Base-by-base conservation (phyloP, 2,329 filamentous ascomycete genomes). In the Alternaria alternata region DNA sequence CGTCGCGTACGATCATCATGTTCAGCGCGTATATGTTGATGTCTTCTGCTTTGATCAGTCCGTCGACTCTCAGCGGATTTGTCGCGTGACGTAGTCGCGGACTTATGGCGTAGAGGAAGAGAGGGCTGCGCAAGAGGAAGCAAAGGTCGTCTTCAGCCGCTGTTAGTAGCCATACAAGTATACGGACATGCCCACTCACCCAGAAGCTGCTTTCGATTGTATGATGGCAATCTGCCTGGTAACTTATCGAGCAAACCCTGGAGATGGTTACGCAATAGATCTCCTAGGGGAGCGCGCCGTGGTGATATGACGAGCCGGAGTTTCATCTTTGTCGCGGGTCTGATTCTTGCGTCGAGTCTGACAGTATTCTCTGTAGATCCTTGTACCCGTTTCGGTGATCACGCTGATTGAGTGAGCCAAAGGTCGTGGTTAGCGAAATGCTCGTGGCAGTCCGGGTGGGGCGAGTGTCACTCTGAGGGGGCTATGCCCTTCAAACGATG, bases 71-170 rank as follows among this genome's bases (percentile, higher is more conserved):
- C 3, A 22, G 9, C 44, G 34, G 4, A 4, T 16, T 22, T 8
- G 32, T 34, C 11, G 8, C 43, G 30, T 26, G 39, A 5, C 36
- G 46, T 0, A 64, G n/a, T 4, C 63, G 63, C 1, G 58, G 59
- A 1, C 36, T 34, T 11, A 64, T 54, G 11, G 58, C 49, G 26
- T 58, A 64, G 24, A 55, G 53, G 44, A 55, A 66, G 16, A 66
- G 52, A 3, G 61, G 55, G 32, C 55, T 59, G 18, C 24, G 41
- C 7, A 66, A 51, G 12, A 66, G 20, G 14, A 61, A 65, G 44
- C 43, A 54, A 6, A 65, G 47, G 14, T 61, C 48, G 18, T 61
- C 63, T 65, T 16, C 5, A 7, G 9, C 26, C 3, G 18, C 6
- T n/a, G 11, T 57, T 14, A 62, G 39, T 22, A 11, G 8, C 12